Evolutionary conservation across 164 flowering plant species (phyloP).

Genomic region (Brasenia schreberi): DNA sequence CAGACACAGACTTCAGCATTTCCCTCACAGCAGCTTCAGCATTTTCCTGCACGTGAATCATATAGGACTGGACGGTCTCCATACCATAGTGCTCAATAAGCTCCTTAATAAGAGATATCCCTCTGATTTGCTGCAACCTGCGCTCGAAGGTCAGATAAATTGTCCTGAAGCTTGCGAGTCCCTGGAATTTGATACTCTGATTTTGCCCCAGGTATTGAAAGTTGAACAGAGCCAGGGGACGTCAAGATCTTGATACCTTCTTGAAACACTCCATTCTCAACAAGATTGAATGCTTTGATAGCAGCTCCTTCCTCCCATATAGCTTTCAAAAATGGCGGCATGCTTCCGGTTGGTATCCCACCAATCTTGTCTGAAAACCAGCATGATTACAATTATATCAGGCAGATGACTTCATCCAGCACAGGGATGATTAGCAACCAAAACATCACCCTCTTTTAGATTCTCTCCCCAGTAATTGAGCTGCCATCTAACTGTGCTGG

Average conservation of each 20-base stretch:
- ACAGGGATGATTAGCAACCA: conserved; percentile 91
- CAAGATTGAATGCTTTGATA: conserved; percentile 94
- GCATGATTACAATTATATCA: conserved; percentile 92
- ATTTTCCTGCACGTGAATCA: conserved; percentile 80
- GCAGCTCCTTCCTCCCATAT: conserved; percentile 99
- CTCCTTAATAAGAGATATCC: conserved; percentile 84
- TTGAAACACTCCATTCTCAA: conserved; percentile 80
- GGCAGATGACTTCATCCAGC: conserved; percentile 99
- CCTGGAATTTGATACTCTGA: conserved; percentile 48
- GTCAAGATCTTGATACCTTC: conserved; percentile 82
- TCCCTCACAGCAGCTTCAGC: conserved; percentile 96
- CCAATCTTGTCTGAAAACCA: conserved; percentile 87
- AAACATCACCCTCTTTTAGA: conserved; percentile 86
- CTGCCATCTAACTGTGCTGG: conserved; percentile 94
- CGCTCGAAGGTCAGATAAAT: conserved; percentile 89
- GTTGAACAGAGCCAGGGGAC: conserved; percentile 36
- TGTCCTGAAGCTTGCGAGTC: conserved; percentile 87
- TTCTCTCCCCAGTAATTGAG: conserved; percentile 72
- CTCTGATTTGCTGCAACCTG: conserved; percentile 98
- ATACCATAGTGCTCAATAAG: conserved; percentile 88
- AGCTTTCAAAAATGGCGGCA: conserved; percentile 95
- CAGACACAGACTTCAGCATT: conserved; percentile 82
- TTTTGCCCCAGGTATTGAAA: neutral
- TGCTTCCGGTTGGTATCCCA: conserved; percentile 98
- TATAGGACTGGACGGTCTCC: conserved; percentile 84